Conservation (phyloP, 805 yeast species). For the Lipomyces chichibuensis region DNA sequence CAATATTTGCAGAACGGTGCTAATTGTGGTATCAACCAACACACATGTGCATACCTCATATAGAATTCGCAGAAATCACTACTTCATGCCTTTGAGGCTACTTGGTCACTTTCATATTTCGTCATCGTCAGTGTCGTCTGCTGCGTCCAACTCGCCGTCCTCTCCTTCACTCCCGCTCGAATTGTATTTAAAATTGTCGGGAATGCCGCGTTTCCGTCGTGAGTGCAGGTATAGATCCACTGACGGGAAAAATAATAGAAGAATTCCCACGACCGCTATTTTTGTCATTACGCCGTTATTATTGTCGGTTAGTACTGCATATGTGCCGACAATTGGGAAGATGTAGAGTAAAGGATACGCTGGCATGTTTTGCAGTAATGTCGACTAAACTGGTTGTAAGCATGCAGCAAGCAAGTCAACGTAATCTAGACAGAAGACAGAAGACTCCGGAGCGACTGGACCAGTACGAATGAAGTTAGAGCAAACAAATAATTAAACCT, state of each 20-base stretch:
- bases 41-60: neutral
- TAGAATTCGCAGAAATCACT: neutral
- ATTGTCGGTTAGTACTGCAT: conserved; percentile 16
- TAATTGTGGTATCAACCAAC: too few species aligned
- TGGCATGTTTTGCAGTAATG: neutral
- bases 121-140: conserved; percentile 6
- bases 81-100: neutral
- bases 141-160: conserved; percentile 2
- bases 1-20: too few species aligned
- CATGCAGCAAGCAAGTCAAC: neutral
- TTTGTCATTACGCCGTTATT: conserved; percentile 13
- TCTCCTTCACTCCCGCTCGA: conserved; percentile 21
- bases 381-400: neutral
- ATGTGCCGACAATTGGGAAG: conserved; percentile 13
- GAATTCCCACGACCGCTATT: conserved; percentile 11
- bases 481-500: too few species aligned
- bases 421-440: too few species aligned
- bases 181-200: conserved; percentile 17
- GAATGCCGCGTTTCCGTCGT: conserved; percentile 22
- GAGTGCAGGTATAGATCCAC: conserved; percentile 22
- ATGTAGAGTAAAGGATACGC: conserved; percentile 21
- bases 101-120: neutral
- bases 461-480: too few species aligned
- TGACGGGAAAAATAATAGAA: conserved; percentile 20
- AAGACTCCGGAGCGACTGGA: too few species aligned